Conservation (phyloP, 2,329 filamentous ascomycete species). For the Fusarium nanum region DNA sequence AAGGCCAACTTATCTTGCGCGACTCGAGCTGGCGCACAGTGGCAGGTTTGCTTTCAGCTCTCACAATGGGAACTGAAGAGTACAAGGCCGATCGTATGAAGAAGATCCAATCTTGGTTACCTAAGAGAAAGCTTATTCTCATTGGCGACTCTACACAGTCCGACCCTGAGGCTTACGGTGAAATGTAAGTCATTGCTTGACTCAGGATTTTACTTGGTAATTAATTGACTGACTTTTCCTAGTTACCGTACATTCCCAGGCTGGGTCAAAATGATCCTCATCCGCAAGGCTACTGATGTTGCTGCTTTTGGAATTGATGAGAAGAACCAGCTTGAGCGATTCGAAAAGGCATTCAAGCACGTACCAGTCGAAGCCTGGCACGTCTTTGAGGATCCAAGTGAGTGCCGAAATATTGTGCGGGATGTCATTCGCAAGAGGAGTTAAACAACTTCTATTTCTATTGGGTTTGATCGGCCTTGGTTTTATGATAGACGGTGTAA, state of each 20-base stretch:
- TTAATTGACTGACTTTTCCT: constrained; percentile 18
- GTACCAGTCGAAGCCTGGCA: constrained; percentile 80
- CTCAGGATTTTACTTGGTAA: neutral
- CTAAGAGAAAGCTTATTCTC: constrained; percentile 80
- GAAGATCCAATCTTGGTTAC: constrained; percentile 83
- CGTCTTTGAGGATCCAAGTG: constrained; percentile 81
- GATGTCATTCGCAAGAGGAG: constrained; percentile 37
- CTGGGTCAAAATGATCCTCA: constrained; percentile 87
- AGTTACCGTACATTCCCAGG: constrained; percentile 73
- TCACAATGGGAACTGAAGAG: constrained; percentile 83
- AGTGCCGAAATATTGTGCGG: constrained; percentile 61
- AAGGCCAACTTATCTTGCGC: constrained; percentile 84
- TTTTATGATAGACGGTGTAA: neutral
- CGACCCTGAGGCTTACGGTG: constrained; percentile 90
- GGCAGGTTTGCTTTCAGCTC: constrained; percentile 78
- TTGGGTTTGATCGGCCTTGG: neutral
- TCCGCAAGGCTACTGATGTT: constrained; percentile 84
- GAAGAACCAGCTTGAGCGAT: constrained; percentile 79
- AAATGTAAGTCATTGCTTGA: constrained; percentile 66
- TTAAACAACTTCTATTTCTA: neutral
- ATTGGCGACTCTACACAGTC: constrained; percentile 93
- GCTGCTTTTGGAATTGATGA: constrained; percentile 75
- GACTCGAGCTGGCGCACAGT: constrained; percentile 90
- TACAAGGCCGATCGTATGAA: constrained; percentile 87
- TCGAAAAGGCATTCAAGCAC: constrained; percentile 83